Conservation (phyloP, 768 basidiomycete genomes). For the Auricularia sp. region DNA sequence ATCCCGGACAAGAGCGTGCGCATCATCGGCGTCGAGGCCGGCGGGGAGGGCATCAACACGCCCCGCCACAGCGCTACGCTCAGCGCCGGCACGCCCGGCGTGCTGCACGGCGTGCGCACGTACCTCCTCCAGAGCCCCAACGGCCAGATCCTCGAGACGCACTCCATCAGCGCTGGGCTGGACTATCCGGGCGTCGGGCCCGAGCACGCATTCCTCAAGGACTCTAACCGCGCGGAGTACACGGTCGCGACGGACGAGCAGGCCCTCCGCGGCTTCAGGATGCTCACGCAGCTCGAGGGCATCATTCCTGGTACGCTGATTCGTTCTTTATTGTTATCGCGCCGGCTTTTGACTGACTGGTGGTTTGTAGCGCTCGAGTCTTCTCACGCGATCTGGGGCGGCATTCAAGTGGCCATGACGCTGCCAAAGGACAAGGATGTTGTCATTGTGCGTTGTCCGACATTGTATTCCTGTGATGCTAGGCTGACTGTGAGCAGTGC, state of each 20-base stretch:
- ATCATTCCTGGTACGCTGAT: constrained; percentile 77
- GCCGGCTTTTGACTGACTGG: neutral
- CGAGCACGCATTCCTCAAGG: constrained; percentile 96
- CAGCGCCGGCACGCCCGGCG: constrained; percentile 82
- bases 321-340: neutral
- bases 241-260: constrained; percentile 89
- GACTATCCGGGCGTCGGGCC: constrained; percentile 98
- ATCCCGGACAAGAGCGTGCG: constrained; percentile 79
- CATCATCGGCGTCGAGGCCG: constrained; percentile 92
- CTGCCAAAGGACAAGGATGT: constrained; percentile 77
- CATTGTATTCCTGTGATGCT: neutral
- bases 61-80: constrained; percentile 88
- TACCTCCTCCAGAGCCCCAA: constrained; percentile 83
- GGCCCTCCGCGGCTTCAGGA: constrained; percentile 83
- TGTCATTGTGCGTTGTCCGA: constrained; percentile 62
- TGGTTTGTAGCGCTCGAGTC: constrained; percentile 70
- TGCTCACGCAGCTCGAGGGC: constrained; percentile 87
- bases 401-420: constrained; percentile 73
- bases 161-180: constrained; percentile 91
- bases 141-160: constrained; percentile 95
- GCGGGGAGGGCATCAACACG: constrained; percentile 87
- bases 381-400: constrained; percentile 93
- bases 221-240: constrained; percentile 88
- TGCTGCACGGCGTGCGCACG: constrained; percentile 91
- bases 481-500: constrained; percentile 40